phyloP scores from a whole-genome alignment of 208 protist species.

The Acanthamoeba comandoni region DNA sequence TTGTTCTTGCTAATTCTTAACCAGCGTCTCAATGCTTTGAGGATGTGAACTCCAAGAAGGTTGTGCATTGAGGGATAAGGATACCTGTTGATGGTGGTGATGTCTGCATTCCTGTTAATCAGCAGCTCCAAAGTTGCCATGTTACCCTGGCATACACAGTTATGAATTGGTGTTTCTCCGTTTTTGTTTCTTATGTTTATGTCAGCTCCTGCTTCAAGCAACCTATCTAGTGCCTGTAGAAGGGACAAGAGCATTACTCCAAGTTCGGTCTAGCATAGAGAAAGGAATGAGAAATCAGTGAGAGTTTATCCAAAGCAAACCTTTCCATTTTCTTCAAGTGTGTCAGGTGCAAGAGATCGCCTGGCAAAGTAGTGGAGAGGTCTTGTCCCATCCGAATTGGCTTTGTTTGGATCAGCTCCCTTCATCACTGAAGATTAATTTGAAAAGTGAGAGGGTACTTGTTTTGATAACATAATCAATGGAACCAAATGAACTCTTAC shows the following conservation, averaged over 20 bases:
- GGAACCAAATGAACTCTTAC: too few relatives aligned
- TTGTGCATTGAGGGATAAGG: background rate
- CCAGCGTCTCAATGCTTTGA: too few relatives aligned
- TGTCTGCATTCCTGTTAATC: slow-evolving; percentile 36
- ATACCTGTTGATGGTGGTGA: slow-evolving; percentile 46
- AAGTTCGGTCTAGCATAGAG: too few relatives aligned
- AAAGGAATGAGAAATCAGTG: too few relatives aligned
- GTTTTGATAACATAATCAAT: too few relatives aligned
- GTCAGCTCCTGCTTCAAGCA: slow-evolving; percentile 42
- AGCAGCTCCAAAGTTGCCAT: slow-evolving; percentile 3
- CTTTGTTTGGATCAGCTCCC: background rate
- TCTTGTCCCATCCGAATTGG: slow-evolving; percentile 19
- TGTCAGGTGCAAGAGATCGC: background rate
- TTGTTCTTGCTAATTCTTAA: too few relatives aligned
- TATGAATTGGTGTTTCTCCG: slow-evolving; percentile 42
- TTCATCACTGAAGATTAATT: slow-evolving; percentile 23
- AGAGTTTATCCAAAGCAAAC: too few relatives aligned
- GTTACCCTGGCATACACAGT: slow-evolving; percentile 32
- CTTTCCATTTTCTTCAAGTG: slow-evolving; percentile 5
- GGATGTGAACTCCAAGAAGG: too few relatives aligned
- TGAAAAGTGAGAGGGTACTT: too few relatives aligned
- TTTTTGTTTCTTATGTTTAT: slow-evolving; percentile 33
- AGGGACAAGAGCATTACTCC: background rate
- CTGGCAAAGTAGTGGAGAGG: slow-evolving; percentile 64
- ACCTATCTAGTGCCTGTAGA: background rate